Conservation (phyloP, 2,329 filamentous ascomycete species). For the Ophiocordyceps australis region DNA sequence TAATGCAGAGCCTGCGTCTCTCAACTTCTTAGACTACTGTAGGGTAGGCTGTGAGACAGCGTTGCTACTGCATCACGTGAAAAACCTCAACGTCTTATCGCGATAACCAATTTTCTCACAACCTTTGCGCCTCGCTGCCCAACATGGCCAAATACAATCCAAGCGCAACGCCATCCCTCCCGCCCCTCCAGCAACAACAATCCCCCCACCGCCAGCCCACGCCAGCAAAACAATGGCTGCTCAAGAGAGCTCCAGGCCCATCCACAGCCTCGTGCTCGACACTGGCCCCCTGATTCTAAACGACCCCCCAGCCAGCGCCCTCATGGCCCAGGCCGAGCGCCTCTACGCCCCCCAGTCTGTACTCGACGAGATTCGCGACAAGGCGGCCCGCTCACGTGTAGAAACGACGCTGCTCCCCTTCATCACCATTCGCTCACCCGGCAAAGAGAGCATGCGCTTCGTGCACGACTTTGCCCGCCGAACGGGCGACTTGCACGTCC, state of each 20-base stretch:
- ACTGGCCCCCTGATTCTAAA: constrained; percentile 90
- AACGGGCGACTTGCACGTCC: constrained; percentile 75
- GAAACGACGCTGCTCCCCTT: constrained; percentile 79
- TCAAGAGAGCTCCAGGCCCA: constrained; percentile 47
- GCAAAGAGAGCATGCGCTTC: constrained; percentile 58
- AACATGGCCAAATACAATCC: too few species aligned
- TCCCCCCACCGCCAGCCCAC: too few species aligned
- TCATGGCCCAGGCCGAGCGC: constrained; percentile 58
- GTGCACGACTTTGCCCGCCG: constrained; percentile 72
- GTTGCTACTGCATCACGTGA: too few species aligned
- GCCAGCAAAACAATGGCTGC: too few species aligned
- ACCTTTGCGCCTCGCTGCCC: neutral
- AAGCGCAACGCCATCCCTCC: neutral
- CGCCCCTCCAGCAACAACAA: neutral
- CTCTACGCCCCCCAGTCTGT: constrained; percentile 77
- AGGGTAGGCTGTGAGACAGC: too few species aligned
- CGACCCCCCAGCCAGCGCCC: constrained; percentile 65
- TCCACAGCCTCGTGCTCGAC: constrained; percentile 76
- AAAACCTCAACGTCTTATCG: neutral
- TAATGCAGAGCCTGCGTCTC: too few species aligned
- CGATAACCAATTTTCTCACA: neutral
- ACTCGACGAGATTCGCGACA: constrained; percentile 74
- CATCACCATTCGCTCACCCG: constrained; percentile 57
- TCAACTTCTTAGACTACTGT: too few species aligned
- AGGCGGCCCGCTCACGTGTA: constrained; percentile 59